These are phyloP conservation scores for Hypseocharis bilobata DNA, from an alignment of 441 rosid genomes.

Conservation along the genomic window DNA sequence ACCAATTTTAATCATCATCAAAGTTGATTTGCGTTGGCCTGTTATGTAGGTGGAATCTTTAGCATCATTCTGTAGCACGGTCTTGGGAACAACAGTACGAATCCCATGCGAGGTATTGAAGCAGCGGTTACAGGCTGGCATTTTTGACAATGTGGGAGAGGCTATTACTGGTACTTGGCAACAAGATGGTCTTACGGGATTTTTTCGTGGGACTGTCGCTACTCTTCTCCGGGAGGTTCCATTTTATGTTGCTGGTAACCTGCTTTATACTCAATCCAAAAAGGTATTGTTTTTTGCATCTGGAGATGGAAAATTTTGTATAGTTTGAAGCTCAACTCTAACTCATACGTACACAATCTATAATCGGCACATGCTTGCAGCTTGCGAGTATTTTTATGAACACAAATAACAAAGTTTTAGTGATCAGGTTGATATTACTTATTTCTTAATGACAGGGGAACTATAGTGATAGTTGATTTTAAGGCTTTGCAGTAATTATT, in stretches of 20 bases:
- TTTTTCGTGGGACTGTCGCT: slow-evolving; percentile 93
- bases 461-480: neutral
- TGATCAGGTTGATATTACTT: too few species aligned
- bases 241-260: slow-evolving; percentile 88
- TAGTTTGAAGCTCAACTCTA: too few species aligned
- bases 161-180: slow-evolving; percentile 87
- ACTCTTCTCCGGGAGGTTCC: slow-evolving; percentile 96
- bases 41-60: slow-evolving; percentile 72
- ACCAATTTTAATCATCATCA: neutral
- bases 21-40: slow-evolving; percentile 12
- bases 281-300: slow-evolving; percentile 41
- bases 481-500: neutral
- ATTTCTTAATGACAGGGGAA: too few species aligned
- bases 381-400: too few species aligned
- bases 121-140: slow-evolving; percentile 88
- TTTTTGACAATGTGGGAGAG: slow-evolving; percentile 80
- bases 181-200: slow-evolving; percentile 81
- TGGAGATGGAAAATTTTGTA: neutral
- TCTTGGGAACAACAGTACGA: slow-evolving; percentile 86
- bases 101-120: slow-evolving; percentile 95
- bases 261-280: slow-evolving; percentile 80
- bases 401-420: too few species aligned
- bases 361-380: too few species aligned
- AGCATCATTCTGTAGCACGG: slow-evolving; percentile 84
- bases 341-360: too few species aligned